Evolutionary conservation across 2,329 filamentous ascomycete species (phyloP), one percentile per base, ranked within the genome.

Genomic region (Ophiostoma novo-ulmi): DNA sequence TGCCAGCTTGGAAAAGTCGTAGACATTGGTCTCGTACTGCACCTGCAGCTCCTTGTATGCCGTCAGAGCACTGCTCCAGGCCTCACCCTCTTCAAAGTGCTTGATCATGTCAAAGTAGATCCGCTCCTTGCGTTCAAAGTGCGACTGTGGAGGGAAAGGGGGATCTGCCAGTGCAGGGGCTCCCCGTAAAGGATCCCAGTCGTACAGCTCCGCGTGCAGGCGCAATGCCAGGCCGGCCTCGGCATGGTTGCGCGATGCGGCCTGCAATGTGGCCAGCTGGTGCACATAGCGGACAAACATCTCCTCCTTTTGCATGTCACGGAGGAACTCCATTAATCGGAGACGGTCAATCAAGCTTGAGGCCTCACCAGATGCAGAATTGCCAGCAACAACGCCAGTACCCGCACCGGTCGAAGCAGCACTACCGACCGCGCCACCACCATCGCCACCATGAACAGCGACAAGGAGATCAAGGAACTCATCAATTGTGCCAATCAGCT

Each of bases 281-380:
- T 98, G 94, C 17, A 98, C 94, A 76, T 98, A 97, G 74, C 93
- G 90, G 74, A 97, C 91, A 79, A 97, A 98, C 71, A 97, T 97
- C 76, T 97, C 94, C 78, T 97, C 93, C 77, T 97, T 97, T 75
- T 96, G 92, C 90, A 97, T 97, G 77, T 97, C 93, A 74, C 93
- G 91, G 75, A 98, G 85, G 80, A 97, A 98, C 75, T 97, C 93
- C 94, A 98, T 97, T 36, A 98, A 83, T 70, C 92, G 88, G 69
- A 98, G 82, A 0, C 93, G 92, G 78, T 97, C 93, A 79, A 97
- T 92, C 74, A 97, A 91, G 72, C 91, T 88, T 8, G 91, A 90
- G 1, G 91, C 89, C 77, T 97, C 93, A 64, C 88, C 90, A 1
- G 73, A 72, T 13, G 63, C 36, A 7, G 70, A 52, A 8, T 55